Conservation (phyloP, 495 filamentous ascomycete genomes). For the Aspergillus leporis region DNA sequence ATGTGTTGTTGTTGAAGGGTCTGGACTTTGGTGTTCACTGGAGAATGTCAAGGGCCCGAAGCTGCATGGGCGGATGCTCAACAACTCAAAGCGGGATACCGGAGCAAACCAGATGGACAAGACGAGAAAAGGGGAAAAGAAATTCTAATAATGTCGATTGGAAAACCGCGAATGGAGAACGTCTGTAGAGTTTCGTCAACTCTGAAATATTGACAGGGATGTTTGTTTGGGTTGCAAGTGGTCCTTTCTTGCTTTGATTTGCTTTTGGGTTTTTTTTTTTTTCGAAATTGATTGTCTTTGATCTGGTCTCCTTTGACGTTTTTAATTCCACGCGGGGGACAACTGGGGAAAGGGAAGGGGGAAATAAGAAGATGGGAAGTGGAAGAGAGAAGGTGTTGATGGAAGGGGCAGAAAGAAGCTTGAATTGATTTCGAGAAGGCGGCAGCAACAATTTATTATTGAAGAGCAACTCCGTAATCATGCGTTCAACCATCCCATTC, state of each 20-base stretch:
- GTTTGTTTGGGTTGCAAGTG: not conserved
- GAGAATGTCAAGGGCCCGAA: not conserved
- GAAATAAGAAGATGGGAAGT: not conserved
- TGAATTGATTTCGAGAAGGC: not conserved
- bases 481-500: not conserved
- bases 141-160: not conserved
- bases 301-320: not conserved
- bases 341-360: not conserved
- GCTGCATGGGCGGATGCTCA: not conserved
- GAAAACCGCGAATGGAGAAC: not conserved
- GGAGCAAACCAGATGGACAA: conserved; percentile 3
- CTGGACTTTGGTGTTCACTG: not conserved
- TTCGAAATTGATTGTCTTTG: not conserved
- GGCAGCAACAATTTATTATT: not conserved
- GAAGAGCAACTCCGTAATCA: not conserved
- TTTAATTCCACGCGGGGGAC: not conserved
- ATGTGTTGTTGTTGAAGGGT: conserved; percentile 1
- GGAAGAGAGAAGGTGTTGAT: conserved; percentile 11
- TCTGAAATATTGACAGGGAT: not conserved
- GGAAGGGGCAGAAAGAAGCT: conserved; percentile 16
- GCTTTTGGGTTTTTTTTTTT: not conserved
- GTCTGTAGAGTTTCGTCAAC: not conserved
- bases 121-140: conserved; percentile 23
- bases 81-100: not conserved
- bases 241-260: not conserved